A percentile compares a stretch with the other conserved stretches of the same genome.
phyloP scores from a whole-genome alignment of 805 yeast genomes.

The Tetrapisispora phaffii region DNA sequence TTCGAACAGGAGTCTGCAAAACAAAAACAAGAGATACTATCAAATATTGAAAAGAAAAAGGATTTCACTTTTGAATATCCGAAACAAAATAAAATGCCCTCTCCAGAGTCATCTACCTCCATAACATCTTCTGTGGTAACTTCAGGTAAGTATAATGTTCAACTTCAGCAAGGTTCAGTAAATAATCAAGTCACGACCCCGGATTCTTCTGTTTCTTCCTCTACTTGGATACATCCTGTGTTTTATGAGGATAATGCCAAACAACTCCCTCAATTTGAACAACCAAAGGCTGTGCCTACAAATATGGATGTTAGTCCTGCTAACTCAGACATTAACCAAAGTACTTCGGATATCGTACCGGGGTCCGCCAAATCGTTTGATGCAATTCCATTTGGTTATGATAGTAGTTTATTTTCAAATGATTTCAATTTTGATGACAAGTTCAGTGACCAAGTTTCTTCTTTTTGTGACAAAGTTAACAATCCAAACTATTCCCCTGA shows the following conservation, averaged over 20 bases:
- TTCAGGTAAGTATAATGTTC: slow-evolving; percentile 1
- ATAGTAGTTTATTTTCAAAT: slow-evolving; percentile 12
- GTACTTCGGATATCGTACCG: background rate
- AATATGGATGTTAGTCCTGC: background rate
- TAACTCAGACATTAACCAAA: background rate
- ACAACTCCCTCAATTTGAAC: slow-evolving; percentile 10
- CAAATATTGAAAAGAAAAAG: slow-evolving; percentile 15
- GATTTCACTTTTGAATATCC: slow-evolving; percentile 48
- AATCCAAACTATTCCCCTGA: slow-evolving; percentile 51
- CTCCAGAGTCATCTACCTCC: background rate
- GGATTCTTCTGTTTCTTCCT: slow-evolving; percentile 6
- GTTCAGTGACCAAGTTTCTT: slow-evolving; percentile 61
- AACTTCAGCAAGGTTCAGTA: background rate
- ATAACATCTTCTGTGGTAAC: background rate
- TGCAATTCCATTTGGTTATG: slow-evolving; percentile 3
- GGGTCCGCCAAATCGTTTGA: background rate
- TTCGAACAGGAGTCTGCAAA: background rate
- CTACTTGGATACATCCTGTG: slow-evolving; percentile 16
- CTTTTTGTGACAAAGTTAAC: slow-evolving; percentile 61
- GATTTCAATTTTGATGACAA: slow-evolving; percentile 29
- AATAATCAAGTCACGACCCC: slow-evolving; percentile 4
- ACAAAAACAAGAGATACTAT: slow-evolving; percentile 3
- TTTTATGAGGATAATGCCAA: slow-evolving; percentile 14
- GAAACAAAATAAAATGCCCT: background rate
- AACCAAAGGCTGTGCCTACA: background rate